Percentiles rank a stretch among this genome's conserved stretches.
phyloP scores from a whole-genome alignment of 225 moss, liverwort and hornwort genomes.

The Straminergon stramineum region DNA sequence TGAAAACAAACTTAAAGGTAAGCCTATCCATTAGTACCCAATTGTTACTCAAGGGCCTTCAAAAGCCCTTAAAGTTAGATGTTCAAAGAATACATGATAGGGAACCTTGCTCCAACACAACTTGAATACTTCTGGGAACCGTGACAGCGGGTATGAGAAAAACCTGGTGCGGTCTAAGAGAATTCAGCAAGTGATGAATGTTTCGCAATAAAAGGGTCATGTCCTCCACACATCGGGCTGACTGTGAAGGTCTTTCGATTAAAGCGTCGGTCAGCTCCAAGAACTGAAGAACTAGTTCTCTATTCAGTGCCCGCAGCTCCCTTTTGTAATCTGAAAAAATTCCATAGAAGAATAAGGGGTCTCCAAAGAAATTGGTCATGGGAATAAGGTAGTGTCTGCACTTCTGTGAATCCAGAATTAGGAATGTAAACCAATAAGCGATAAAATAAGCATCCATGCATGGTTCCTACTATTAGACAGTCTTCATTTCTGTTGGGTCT shows the following conservation, averaged over 20 bases:
- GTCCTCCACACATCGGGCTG: conserved; percentile 93
- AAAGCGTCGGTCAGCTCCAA: conserved; percentile 90
- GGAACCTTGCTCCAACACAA: neutral
- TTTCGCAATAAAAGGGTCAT: conserved; percentile 86
- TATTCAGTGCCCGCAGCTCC: conserved; percentile 75
- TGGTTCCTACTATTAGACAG: neutral
- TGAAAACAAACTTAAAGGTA: neutral
- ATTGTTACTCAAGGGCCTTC: neutral
- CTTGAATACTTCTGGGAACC: neutral
- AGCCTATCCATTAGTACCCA: neutral
- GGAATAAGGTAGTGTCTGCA: neutral
- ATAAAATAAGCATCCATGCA: neutral
- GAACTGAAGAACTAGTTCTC: conserved; percentile 86
- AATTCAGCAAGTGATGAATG: conserved; percentile 95
- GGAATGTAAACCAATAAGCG: too few relatives aligned
- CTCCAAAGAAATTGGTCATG: neutral
- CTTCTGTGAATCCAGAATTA: neutral
- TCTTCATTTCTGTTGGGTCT: neutral
- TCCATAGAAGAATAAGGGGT: neutral
- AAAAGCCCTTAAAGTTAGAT: neutral
- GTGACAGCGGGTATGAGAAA: neutral
- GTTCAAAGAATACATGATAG: neutral
- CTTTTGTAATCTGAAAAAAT: conserved; percentile 72
- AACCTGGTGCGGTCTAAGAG: conserved; percentile 92
- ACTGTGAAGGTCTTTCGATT: conserved; percentile 93